A percentile compares a stretch with the other conserved stretches of the same genome.
These are phyloP conservation scores for Cladosporium austrohemisphaericum DNA, from an alignment of 2,329 filamentous ascomycete species.

Conservation along the genomic window DNA sequence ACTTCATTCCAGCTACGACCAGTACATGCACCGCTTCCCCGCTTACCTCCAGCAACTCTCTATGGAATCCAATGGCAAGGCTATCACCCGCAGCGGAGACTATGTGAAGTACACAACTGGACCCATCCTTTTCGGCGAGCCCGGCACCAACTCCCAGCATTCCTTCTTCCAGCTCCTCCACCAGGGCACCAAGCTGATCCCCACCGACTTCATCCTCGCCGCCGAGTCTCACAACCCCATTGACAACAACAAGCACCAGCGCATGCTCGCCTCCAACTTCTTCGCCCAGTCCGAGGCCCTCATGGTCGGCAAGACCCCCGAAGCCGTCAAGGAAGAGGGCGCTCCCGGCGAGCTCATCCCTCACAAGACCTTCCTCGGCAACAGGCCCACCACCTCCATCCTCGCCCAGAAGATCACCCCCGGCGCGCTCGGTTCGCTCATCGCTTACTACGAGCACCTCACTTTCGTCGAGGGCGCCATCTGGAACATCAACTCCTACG, in stretches of 20 bases:
- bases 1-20: conserved; percentile 68
- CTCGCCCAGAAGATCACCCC: conserved; percentile 92
- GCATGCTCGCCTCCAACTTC: conserved; percentile 91
- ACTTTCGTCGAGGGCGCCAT: conserved; percentile 96
- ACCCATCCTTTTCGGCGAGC: conserved; percentile 93
- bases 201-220: conserved; percentile 94
- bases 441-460: conserved; percentile 98
- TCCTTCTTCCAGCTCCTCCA: conserved; percentile 99
- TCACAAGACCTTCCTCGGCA: conserved; percentile 99
- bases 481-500: conserved; percentile 99
- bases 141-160: conserved; percentile 98
- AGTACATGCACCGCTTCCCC: conserved; percentile 98
- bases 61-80: conserved; percentile 99
- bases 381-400: conserved; percentile 94
- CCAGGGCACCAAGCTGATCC: conserved; percentile 98
- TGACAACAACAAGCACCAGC: conserved; percentile 88
- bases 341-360: conserved; percentile 72
- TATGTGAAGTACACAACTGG: conserved; percentile 98
- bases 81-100: conserved; percentile 79
- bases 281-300: conserved; percentile 84
- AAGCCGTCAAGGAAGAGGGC: conserved; percentile 73
- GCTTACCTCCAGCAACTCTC: conserved; percentile 98
- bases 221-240: conserved; percentile 96
- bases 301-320: conserved; percentile 81
- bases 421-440: conserved; percentile 86